Conservation (phyloP, 768 basidiomycete species). For the Sistotremastrum suecicum region DNA sequence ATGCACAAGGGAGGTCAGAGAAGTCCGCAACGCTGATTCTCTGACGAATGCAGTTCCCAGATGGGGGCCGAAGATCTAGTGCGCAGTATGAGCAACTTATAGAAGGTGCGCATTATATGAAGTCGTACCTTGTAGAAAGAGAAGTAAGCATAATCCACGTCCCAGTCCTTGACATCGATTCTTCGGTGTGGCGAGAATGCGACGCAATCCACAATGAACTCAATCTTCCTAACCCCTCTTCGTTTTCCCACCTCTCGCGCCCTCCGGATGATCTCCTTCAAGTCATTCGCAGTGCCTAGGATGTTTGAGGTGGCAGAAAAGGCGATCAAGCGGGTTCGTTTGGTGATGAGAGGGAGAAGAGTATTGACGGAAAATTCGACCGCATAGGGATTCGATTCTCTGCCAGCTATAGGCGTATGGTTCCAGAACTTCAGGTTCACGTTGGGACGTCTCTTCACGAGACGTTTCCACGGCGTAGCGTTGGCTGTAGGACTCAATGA, state of each 20-base stretch:
- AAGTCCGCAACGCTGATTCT: background rate
- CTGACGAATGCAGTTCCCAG: no score
- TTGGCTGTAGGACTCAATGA: slow-evolving; percentile 9
- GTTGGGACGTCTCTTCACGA: slow-evolving; percentile 5
- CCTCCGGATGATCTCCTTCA: slow-evolving; percentile 7
- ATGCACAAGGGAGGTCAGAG: background rate
- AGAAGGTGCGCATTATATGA: no score
- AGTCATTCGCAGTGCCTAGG: slow-evolving; percentile 13
- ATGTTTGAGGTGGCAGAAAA: slow-evolving; percentile 18
- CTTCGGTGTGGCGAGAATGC: slow-evolving; percentile 15
- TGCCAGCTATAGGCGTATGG: background rate
- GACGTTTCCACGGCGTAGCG: slow-evolving; percentile 15
- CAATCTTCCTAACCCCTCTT: background rate
- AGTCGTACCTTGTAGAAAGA: slow-evolving; percentile 16
- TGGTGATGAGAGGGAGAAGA: slow-evolving; percentile 10
- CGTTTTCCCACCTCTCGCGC: slow-evolving; percentile 5
- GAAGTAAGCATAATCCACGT: slow-evolving; percentile 16
- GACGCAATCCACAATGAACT: slow-evolving; percentile 14
- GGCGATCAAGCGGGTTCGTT: slow-evolving; percentile 15
- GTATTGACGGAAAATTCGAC: slow-evolving; percentile 5
- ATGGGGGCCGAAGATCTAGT: background rate
- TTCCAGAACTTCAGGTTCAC: background rate
- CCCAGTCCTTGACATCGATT: slow-evolving; percentile 17
- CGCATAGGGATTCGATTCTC: slow-evolving; percentile 10
- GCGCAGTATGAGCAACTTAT: no score